Evolutionary conservation across 305 asterid genomes (phyloP).

Genomic region (Solanum hybrid): DNA sequence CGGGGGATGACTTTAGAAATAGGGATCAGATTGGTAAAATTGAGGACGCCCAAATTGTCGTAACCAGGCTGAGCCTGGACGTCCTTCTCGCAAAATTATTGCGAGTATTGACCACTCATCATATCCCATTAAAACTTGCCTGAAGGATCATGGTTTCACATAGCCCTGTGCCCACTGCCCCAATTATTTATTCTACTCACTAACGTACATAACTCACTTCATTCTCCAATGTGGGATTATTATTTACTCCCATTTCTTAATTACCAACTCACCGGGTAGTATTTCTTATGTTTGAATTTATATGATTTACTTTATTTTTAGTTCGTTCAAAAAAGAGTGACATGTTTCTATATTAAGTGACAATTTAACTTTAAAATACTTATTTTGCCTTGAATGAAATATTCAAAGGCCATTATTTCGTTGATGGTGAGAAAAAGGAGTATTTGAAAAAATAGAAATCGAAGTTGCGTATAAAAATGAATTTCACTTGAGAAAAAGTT

Average conservation of each 20-base stretch:
- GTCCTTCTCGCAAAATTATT: constrained; percentile 52
- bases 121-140: constrained; percentile 61
- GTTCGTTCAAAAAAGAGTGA: accelerated
- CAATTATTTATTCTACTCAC: background rate
- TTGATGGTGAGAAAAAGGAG: background rate
- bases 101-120: constrained; percentile 73
- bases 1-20: background rate
- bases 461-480: background rate
- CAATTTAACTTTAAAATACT: too few relatives aligned
- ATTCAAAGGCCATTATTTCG: too few relatives aligned
- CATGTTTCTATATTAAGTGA: too few relatives aligned
- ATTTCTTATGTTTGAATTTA: too few relatives aligned
- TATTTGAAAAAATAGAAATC: background rate
- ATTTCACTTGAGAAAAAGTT: background rate
- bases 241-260: too few relatives aligned
- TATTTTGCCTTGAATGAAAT: background rate
- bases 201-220: background rate
- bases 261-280: too few relatives aligned
- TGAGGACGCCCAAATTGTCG: constrained; percentile 29
- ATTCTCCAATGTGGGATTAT: constrained; percentile 31
- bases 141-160: background rate
- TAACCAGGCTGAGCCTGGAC: constrained; percentile 52
- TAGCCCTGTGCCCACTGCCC: too few relatives aligned
- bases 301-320: too few relatives aligned
- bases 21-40: constrained; percentile 54